These are phyloP conservation scores for Microsporum ferrugineum DNA, from an alignment of 2,329 filamentous ascomycete species.

Conservation along the genomic window DNA sequence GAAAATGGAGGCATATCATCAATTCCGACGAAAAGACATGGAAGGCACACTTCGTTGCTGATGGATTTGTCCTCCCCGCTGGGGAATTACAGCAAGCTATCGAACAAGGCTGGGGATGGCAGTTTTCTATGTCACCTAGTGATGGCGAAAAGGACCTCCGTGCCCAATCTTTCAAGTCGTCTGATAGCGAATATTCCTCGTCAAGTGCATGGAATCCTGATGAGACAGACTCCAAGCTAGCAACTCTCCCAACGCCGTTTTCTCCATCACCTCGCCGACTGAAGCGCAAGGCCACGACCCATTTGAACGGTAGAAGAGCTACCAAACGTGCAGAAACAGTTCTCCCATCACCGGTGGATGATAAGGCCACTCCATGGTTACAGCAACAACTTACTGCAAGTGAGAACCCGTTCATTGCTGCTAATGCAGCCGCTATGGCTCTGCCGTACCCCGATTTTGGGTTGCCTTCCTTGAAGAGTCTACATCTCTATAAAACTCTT, in stretches of 20 bases:
- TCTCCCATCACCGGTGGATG: conserved; percentile 28
- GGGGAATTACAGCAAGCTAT: conserved; percentile 82
- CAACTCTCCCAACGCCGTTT: conserved; percentile 14
- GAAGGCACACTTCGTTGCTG: conserved; percentile 80
- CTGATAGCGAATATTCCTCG: conserved; percentile 29
- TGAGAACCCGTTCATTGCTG: conserved; percentile 69
- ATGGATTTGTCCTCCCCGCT: conserved; percentile 66
- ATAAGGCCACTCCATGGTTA: conserved; percentile 35
- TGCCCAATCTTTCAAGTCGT: conserved; percentile 32
- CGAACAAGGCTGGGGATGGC: conserved; percentile 92
- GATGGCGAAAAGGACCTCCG: conserved; percentile 75
- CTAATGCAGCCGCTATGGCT: conserved; percentile 69
- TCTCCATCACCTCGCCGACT: conserved; percentile 20
- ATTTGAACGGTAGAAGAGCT: conserved; percentile 41
- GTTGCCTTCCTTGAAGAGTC: conserved; percentile 61
- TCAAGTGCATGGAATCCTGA: conserved; percentile 15
- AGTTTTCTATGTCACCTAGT: conserved; percentile 64
- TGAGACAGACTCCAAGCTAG: conserved; percentile 20
- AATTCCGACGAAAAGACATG: conserved; percentile 91
- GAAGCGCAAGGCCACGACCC: conserved; percentile 40
- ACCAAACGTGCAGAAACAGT: conserved; percentile 44
- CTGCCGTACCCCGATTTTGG: conserved; percentile 74
- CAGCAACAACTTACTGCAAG: conserved; percentile 41
- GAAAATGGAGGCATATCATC: conserved; percentile 80
- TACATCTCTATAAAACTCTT: conserved; percentile 92